A percentile compares a stretch with the other conserved stretches of the same genome.
Conservation (phyloP, 2,329 filamentous ascomycete species). For the Knoxdaviesia capensis region DNA sequence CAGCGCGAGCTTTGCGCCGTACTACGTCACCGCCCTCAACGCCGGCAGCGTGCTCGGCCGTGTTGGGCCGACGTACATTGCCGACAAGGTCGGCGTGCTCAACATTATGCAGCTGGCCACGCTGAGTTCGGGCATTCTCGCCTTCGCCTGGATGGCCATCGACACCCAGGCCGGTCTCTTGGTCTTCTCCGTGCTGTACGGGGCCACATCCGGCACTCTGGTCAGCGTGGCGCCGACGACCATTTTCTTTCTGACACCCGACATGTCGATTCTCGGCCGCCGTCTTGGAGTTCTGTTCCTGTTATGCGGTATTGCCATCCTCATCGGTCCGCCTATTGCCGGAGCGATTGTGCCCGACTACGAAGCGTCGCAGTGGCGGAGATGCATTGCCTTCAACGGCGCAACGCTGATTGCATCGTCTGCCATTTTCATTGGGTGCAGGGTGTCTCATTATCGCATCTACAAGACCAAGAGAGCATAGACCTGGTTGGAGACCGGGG, state of each 20-base stretch:
- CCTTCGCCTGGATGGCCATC: conserved; percentile 24
- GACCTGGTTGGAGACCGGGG: too few species aligned
- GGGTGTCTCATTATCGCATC: conserved; percentile 4
- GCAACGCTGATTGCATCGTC: conserved; percentile 11
- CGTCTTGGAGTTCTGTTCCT: conserved; percentile 20
- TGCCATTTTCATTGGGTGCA: conserved; percentile 7
- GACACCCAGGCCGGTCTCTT: conserved; percentile 16
- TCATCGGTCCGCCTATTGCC: conserved; percentile 19
- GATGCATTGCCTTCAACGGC: conserved; percentile 13
- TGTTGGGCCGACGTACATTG: conserved; percentile 21
- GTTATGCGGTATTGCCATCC: conserved; percentile 24
- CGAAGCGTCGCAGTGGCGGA: conserved; percentile 11
- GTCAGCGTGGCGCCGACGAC: conserved; percentile 21
- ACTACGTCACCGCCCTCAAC: conserved; percentile 23
- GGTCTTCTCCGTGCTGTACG: conserved; percentile 22
- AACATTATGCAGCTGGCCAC: conserved; percentile 17
- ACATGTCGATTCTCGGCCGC: conserved; percentile 19
- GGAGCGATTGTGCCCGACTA: conserved; percentile 16
- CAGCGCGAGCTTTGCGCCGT: conserved; percentile 14
- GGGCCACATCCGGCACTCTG: conserved; percentile 23
- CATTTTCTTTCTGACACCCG: conserved; percentile 18
- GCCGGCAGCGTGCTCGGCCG: conserved; percentile 24
- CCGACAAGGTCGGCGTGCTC: conserved; percentile 21
- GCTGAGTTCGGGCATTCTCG: conserved; percentile 25
- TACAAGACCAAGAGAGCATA: too few species aligned